Base-by-base conservation (phyloP, 495 filamentous ascomycete species). In the Xylaria longipes region DNA sequence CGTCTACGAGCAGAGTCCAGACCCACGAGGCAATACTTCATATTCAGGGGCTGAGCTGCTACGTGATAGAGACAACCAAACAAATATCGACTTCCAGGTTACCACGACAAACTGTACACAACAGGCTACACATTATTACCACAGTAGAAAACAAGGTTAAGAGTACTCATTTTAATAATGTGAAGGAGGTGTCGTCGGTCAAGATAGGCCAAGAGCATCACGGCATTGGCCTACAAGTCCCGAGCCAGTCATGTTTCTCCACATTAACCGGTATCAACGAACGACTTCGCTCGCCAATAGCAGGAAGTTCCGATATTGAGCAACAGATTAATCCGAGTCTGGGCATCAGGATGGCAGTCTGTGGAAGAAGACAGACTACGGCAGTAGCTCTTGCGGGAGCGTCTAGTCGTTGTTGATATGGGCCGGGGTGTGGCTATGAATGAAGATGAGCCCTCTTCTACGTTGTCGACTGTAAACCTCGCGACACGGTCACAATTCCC, bases 241-340 rank as follows among this genome's bases (percentile, higher is more conserved):
- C 68, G 68, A 63, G 56, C 35, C 54, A 61, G 66, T 41, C 48
- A 46, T 46, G 20, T 27, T 64, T 63, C 68, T 75, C 73, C 74
- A 78, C 76, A 78, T 78, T 78, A 78, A 45, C 76, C 76, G 76
- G 75, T 70, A 70, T 76, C 65, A 72, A 68, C 45, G 67, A 60
- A 61, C 72, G 33, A 58, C 62, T 35, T 39, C 27, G 25, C 62
- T 78, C 76, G 68, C 74, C 74, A 77, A 78, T 79, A 61, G 72
- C 72, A 77, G 58, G 69, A 43, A 39, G 31, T 62, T 52, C 56
- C 57, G 57, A 70, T 63, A 70, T 70, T 70, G 57, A 33, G 5
- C 1, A 58, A 61, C 29, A 35, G 25, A 77, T 77, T 58, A 31
- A 69, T 75, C 71, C 65, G 73, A 72, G 74, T 68, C 69, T 74